Percentiles rank a stretch among this genome's conserved stretches.
phyloP scores from a whole-genome alignment of 805 yeast genomes.

The Nadsonia fulvescens region DNA sequence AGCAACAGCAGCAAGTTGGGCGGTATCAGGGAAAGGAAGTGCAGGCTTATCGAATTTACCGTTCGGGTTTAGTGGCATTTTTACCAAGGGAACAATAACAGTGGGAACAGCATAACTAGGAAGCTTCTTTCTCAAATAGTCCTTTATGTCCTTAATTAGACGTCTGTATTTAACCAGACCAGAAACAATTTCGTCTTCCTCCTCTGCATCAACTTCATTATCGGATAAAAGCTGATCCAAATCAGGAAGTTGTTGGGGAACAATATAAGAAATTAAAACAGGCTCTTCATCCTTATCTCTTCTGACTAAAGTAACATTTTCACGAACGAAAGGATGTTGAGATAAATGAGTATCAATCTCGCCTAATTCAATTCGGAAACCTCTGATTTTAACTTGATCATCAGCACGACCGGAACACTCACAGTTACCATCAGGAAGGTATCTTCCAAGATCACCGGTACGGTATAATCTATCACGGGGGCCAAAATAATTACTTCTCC shows the following conservation, averaged over 20 bases:
- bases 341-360: slow-evolving; percentile 96
- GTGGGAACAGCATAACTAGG: slow-evolving; percentile 92
- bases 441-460: slow-evolving; percentile 95
- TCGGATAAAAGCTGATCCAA: slow-evolving; percentile 24
- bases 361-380: slow-evolving; percentile 95
- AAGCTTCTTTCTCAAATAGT: slow-evolving; percentile 69
- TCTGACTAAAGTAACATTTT: slow-evolving; percentile 79
- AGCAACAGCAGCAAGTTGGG: slow-evolving; percentile 66
- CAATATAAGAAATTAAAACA: slow-evolving; percentile 75
- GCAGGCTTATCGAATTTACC: slow-evolving; percentile 98
- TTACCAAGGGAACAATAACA: slow-evolving; percentile 68
- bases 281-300: slow-evolving; percentile 89
- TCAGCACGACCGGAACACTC: slow-evolving; percentile 99
- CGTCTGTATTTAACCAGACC: slow-evolving; percentile 65
- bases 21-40: slow-evolving; percentile 83
- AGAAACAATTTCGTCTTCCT: slow-evolving; percentile 41
- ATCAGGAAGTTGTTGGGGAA: slow-evolving; percentile 34
- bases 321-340: slow-evolving; percentile 82
- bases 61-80: slow-evolving; percentile 87
- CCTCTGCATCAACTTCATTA: slow-evolving; percentile 25
- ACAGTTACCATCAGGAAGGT: slow-evolving; percentile 90
- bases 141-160: slow-evolving; percentile 63
- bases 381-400: slow-evolving; percentile 95
- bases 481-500: slow-evolving; percentile 77
- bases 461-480: slow-evolving; percentile 92